Conservation (phyloP, 2,329 filamentous ascomycete species). For the Magnaporthales sp. region DNA sequence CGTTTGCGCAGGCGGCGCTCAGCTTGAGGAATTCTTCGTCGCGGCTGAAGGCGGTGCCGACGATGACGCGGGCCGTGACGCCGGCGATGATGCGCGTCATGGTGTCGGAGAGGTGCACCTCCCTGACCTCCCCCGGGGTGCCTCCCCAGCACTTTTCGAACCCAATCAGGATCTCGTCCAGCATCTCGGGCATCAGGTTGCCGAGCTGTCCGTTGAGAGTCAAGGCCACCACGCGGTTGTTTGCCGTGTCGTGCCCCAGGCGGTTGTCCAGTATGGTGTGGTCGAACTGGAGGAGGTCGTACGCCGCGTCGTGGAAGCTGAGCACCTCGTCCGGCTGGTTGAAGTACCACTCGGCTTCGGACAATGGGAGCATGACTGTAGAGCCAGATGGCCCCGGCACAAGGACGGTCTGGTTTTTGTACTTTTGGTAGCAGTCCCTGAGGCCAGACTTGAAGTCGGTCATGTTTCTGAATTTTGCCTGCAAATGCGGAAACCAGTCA, state of each 20-base stretch:
- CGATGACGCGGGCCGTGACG: conserved; percentile 22
- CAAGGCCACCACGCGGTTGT: conserved; percentile 18
- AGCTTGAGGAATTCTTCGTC: conserved; percentile 16
- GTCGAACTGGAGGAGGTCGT: conserved; percentile 17
- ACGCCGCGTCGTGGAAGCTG: conserved; percentile 13
- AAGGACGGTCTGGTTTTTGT: background rate
- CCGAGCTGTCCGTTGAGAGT: conserved; percentile 20
- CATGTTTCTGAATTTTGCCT: conserved; percentile 21
- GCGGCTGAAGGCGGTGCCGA: conserved; percentile 20
- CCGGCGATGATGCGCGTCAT: conserved; percentile 17
- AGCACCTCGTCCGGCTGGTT: conserved; percentile 21
- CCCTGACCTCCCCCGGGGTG: conserved; percentile 9
- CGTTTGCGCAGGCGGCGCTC: conserved; percentile 16
- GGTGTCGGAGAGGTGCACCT: conserved; percentile 16
- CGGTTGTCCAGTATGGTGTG: conserved; percentile 14
- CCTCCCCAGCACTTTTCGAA: conserved; percentile 19
- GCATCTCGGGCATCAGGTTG: conserved; percentile 20
- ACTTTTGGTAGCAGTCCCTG: conserved; percentile 6
- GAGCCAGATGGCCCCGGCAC: conserved; percentile 15
- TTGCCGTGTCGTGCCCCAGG: conserved; percentile 11
- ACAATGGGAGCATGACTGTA: conserved; percentile 18
- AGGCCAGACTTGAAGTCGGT: conserved; percentile 18
- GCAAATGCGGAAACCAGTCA: conserved; percentile 22
- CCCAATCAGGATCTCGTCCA: conserved; percentile 17
- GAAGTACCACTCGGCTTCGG: conserved; percentile 20